Percentiles rank a stretch among this genome's conserved stretches.
Conservation (phyloP, 2,329 filamentous ascomycete species). For the Aspergillus ochraceoroseus region DNA sequence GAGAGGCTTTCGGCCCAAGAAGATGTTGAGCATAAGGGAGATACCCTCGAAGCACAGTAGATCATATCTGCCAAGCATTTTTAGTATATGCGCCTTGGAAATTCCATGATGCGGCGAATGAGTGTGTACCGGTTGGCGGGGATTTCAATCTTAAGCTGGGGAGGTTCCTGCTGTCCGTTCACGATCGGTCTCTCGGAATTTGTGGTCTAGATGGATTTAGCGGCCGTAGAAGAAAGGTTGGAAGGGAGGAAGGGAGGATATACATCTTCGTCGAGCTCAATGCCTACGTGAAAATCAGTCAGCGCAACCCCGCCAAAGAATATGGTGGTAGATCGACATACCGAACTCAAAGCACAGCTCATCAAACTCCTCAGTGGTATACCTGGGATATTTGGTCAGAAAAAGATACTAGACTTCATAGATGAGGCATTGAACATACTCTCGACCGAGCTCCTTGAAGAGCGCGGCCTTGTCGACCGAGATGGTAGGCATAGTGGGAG, state of each 20-base stretch:
- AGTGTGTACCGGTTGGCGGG: slow-evolving; percentile 76
- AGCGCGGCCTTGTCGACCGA: slow-evolving; percentile 93
- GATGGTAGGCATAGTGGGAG: slow-evolving; percentile 82
- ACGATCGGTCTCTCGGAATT: slow-evolving; percentile 67
- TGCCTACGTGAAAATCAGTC: slow-evolving; percentile 47
- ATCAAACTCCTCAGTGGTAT: slow-evolving; percentile 92
- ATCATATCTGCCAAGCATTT: slow-evolving; percentile 54
- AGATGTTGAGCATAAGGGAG: slow-evolving; percentile 91
- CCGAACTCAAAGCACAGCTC: slow-evolving; percentile 98
- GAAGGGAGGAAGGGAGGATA: slow-evolving; percentile 3
- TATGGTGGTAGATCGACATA: slow-evolving; percentile 29
- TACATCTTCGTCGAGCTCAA: slow-evolving; percentile 92
- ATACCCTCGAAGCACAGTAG: slow-evolving; percentile 98
- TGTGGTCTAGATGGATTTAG: slow-evolving; percentile 54
- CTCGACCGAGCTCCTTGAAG: slow-evolving; percentile 83
- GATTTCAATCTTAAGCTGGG: slow-evolving; percentile 96
- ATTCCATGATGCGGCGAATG: slow-evolving; percentile 1
- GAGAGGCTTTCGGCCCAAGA: slow-evolving; percentile 68
- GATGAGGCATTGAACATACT: slow-evolving; percentile 52
- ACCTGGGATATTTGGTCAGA: slow-evolving; percentile 47
- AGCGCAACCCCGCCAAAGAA: slow-evolving; percentile 29
- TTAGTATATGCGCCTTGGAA: slow-evolving; percentile 23
- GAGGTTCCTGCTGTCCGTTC: slow-evolving; percentile 75
- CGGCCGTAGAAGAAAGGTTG: slow-evolving; percentile 22
- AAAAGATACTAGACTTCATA: neutral